These are phyloP conservation scores for Mycena leptocephala DNA, from an alignment of 768 basidiomycete species.

Conservation along the genomic window DNA sequence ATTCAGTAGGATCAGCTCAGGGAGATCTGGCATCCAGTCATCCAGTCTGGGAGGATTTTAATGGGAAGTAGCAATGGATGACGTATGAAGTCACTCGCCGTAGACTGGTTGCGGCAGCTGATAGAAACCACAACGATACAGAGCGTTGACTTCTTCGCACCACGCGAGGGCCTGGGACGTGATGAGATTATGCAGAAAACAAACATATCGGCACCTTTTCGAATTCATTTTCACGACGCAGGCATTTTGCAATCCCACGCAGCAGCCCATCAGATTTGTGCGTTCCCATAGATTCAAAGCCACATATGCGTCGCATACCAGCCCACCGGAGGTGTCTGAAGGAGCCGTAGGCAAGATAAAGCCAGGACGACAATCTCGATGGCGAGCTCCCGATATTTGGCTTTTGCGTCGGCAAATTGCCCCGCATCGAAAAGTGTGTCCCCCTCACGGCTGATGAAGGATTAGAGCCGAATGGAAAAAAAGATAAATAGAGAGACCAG, in stretches of 20 bases:
- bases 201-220: not conserved
- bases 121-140: slow-evolving; percentile 4
- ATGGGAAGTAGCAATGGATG: too few species aligned
- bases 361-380: too few species aligned
- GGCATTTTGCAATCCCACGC: slow-evolving; percentile 20
- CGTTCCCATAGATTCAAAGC: not conserved
- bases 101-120: slow-evolving; percentile 1
- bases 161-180: slow-evolving; percentile 17
- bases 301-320: not conserved
- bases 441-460: too few species aligned
- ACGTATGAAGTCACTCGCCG: not conserved
- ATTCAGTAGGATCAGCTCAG: slow-evolving; percentile 3
- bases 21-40: not conserved
- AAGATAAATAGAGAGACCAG: too few species aligned
- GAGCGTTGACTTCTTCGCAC: slow-evolving; percentile 13
- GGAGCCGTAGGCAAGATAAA: too few species aligned
- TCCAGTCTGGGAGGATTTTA: slow-evolving; percentile 1
- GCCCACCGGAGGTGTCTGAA: too few species aligned
- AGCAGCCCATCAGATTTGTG: slow-evolving; percentile 26
- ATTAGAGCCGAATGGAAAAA: too few species aligned
- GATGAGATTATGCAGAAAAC: not conserved
- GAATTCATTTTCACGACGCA: not conserved
- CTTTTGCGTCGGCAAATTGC: too few species aligned
- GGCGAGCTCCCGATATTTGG: too few species aligned
- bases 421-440: too few species aligned